These are phyloP conservation scores for Lentinula lateritia DNA, from an alignment of 768 basidiomycete species.

Conservation along the genomic window DNA sequence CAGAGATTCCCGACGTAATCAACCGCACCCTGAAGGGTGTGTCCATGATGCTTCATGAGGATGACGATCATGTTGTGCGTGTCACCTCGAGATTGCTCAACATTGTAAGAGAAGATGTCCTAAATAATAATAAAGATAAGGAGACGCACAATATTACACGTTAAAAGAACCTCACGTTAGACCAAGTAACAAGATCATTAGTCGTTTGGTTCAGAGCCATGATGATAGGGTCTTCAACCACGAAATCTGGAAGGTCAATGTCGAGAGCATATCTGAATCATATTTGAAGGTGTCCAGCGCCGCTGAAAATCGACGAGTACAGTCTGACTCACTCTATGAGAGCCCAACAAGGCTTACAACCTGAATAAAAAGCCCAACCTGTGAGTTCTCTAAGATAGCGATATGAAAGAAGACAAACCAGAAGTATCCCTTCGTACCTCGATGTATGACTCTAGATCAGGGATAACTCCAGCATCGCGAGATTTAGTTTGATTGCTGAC, in stretches of 20 bases:
- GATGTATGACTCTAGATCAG: conserved; percentile 72
- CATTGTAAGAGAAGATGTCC: conserved; percentile 77
- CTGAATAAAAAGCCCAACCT: conserved; percentile 10
- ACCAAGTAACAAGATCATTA: conserved; percentile 81
- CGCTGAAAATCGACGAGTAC: not conserved
- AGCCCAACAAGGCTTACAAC: conserved; percentile 72
- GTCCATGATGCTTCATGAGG: conserved; percentile 54
- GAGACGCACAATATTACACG: not conserved
- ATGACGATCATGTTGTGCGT: conserved; percentile 73
- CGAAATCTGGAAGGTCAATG: conserved; percentile 66
- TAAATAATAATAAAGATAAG: conserved; percentile 17
- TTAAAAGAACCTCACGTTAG: conserved; percentile 49
- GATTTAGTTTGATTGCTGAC: conserved; percentile 57
- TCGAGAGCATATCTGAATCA: conserved; percentile 50
- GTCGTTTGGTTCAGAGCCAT: conserved; percentile 57
- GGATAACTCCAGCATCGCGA: conserved; percentile 47
- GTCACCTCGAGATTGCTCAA: conserved; percentile 64
- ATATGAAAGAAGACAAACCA: conserved; percentile 26
- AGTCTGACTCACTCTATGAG: conserved; percentile 53
- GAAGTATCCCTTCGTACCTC: conserved; percentile 69
- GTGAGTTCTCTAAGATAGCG: not conserved
- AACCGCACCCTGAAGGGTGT: conserved; percentile 56
- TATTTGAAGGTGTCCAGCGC: not conserved
- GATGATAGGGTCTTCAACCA: conserved; percentile 62
- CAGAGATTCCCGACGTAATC: conserved; percentile 63